Percentiles rank a stretch among this genome's conserved stretches.
Evolutionary conservation across 805 yeast species (phyloP).

Genomic region (Saccharomycopsis oosterbeekiorum): DNA sequence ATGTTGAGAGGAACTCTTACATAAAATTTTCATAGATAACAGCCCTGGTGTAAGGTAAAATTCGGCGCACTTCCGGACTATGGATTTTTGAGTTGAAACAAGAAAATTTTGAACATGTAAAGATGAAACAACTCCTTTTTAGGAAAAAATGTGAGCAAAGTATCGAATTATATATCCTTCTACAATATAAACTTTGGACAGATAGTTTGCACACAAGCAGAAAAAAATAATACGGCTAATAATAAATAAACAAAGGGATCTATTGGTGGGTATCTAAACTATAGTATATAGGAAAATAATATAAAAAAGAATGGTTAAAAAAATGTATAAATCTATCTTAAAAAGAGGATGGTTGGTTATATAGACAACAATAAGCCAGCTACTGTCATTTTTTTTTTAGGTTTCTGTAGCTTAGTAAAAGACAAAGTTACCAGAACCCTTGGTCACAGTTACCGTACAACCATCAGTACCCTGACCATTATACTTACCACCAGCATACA

Average conservation of each 20-base stretch:
- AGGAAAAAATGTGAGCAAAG: neutral
- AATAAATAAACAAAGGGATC: neutral
- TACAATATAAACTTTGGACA: too few species aligned
- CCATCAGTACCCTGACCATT: slow-evolving; percentile 64
- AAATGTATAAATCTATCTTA: neutral
- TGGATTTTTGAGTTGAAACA: neutral
- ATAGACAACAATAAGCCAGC: neutral
- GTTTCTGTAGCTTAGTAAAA: slow-evolving; percentile 33
- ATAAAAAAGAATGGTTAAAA: neutral
- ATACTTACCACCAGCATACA: slow-evolving; percentile 69
- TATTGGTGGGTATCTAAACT: neutral
- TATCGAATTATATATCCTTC: too few species aligned
- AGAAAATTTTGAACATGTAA: neutral
- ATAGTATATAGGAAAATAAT: neutral
- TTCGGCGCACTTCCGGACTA: too few species aligned
- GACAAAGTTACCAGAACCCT: slow-evolving; percentile 68
- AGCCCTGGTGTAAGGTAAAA: too few species aligned
- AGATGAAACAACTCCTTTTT: neutral
- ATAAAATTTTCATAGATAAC: too few species aligned
- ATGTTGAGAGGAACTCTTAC: too few species aligned
- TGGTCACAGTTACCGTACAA: slow-evolving; percentile 89
- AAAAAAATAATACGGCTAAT: neutral
- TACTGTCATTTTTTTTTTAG: slow-evolving; percentile 2
- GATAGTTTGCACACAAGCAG: too few species aligned
- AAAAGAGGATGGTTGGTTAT: neutral